Percentiles rank a stretch among this genome's conserved stretches.
Evolutionary conservation across 192 early-diverging fungal genomes (phyloP).

Genomic region (Coemansia interrupta): DNA sequence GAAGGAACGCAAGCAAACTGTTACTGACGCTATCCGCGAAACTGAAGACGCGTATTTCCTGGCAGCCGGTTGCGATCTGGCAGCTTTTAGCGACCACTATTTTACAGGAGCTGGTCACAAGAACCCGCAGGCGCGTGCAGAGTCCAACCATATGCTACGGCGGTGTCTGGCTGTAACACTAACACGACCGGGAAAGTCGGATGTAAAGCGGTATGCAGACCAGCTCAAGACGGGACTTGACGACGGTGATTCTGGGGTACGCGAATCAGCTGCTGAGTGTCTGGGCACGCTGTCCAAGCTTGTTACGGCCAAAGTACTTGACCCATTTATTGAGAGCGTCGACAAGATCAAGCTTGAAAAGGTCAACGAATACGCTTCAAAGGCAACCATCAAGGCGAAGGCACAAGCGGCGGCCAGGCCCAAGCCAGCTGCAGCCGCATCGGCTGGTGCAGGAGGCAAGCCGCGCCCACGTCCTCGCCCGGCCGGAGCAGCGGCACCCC

Average conservation of each 20-base stretch:
- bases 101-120: slow-evolving; percentile 71
- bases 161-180: slow-evolving; percentile 72
- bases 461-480: slow-evolving; percentile 24
- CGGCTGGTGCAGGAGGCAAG: slow-evolving; percentile 15
- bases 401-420: slow-evolving; percentile 44
- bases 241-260: slow-evolving; percentile 77
- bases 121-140: slow-evolving; percentile 86
- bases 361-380: slow-evolving; percentile 81
- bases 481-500: slow-evolving; percentile 10
- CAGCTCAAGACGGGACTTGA: slow-evolving; percentile 74
- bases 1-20: slow-evolving; percentile 91
- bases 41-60: slow-evolving; percentile 83
- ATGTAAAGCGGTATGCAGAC: slow-evolving; percentile 77
- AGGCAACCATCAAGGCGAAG: slow-evolving; percentile 78
- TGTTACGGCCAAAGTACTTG: slow-evolving; percentile 72
- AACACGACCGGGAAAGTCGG: slow-evolving; percentile 69
- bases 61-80: slow-evolving; percentile 50
- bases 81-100: slow-evolving; percentile 78
- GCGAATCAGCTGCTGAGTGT: slow-evolving; percentile 79
- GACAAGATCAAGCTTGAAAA: slow-evolving; percentile 87
- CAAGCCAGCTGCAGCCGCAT: slow-evolving; percentile 24
- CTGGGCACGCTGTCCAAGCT: slow-evolving; percentile 88
- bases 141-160: slow-evolving; percentile 69
- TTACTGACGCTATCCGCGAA: slow-evolving; percentile 75
- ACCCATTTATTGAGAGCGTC: slow-evolving; percentile 73